These are phyloP conservation scores for Boletus tylopilopsis DNA, from an alignment of 768 basidiomycete species.

Conservation along the genomic window DNA sequence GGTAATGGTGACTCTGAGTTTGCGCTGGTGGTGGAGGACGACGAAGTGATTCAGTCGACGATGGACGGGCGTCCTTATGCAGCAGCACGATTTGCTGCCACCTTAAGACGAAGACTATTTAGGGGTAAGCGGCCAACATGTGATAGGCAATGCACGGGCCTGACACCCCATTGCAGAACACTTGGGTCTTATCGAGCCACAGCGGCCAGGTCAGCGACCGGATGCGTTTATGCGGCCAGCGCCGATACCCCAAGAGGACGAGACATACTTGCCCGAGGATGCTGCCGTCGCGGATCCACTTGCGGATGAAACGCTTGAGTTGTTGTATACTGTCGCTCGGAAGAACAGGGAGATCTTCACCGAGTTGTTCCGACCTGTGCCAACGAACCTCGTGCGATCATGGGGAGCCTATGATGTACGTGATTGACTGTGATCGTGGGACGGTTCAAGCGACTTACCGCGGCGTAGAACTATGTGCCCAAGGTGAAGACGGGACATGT, in stretches of 20 bases:
- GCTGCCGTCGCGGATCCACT: constrained; percentile 75
- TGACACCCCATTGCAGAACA: constrained; percentile 53
- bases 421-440: constrained; percentile 21
- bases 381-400: constrained; percentile 73
- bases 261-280: constrained; percentile 57
- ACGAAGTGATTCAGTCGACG: constrained; percentile 63
- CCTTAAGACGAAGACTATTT: constrained; percentile 79
- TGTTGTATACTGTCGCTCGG: constrained; percentile 71
- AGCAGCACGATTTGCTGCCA: constrained; percentile 78
- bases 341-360: constrained; percentile 84
- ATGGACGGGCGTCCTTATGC: constrained; percentile 78
- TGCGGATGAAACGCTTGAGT: constrained; percentile 47
- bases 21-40: constrained; percentile 87
- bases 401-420: constrained; percentile 76
- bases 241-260: constrained; percentile 66
- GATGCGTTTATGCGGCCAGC: constrained; percentile 74
- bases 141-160: not conserved
- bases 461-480: constrained; percentile 62
- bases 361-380: constrained; percentile 83
- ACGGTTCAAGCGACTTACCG: constrained; percentile 5
- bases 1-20: constrained; percentile 97
- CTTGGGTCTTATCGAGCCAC: constrained; percentile 80
- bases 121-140: constrained; percentile 46
- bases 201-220: constrained; percentile 41
- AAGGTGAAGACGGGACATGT: constrained; percentile 82